phyloP scores from a whole-genome alignment of 2,329 filamentous ascomycete genomes.

The Akanthomyces lecanii region DNA sequence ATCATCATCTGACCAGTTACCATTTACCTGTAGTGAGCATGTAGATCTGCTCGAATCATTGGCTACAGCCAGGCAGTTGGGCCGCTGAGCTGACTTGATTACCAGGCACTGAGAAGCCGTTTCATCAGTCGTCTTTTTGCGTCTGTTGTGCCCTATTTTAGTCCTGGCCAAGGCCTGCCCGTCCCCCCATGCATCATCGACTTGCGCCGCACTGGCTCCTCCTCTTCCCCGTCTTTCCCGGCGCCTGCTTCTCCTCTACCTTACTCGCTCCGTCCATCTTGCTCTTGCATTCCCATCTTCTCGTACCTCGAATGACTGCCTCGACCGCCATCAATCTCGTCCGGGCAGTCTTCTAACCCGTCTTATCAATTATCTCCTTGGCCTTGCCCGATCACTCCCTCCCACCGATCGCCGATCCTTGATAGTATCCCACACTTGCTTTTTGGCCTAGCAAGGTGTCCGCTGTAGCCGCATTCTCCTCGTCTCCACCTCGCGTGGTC shows the following conservation, averaged over 20 bases:
- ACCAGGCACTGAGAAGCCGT: too few relatives aligned
- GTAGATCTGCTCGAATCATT: neutral
- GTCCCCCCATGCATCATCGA: neutral
- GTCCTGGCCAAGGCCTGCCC: neutral
- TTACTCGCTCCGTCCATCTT: neutral
- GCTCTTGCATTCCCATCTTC: neutral
- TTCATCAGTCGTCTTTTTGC: too few relatives aligned
- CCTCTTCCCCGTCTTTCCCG: neutral
- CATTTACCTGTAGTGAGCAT: neutral
- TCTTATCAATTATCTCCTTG: neutral
- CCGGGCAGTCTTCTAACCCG: neutral
- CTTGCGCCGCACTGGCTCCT: neutral
- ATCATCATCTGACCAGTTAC: too few relatives aligned
- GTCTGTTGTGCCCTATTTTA: too few relatives aligned
- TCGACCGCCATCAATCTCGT: neutral
- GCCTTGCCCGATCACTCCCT: neutral
- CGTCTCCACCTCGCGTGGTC: slow-evolving; percentile 15
- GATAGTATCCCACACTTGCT: slow-evolving; percentile 1
- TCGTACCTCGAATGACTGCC: neutral
- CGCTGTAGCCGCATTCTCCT: slow-evolving; percentile 7
- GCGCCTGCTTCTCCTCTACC: neutral
- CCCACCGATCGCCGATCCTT: neutral
- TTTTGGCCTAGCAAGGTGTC: neutral
- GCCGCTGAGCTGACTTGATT: too few relatives aligned
- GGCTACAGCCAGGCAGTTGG: too few relatives aligned